Evolutionary conservation across 176 grass and related monocot species (phyloP), one percentile per base, ranked within the genome.

Genomic region (Aegilops tauschii): DNA sequence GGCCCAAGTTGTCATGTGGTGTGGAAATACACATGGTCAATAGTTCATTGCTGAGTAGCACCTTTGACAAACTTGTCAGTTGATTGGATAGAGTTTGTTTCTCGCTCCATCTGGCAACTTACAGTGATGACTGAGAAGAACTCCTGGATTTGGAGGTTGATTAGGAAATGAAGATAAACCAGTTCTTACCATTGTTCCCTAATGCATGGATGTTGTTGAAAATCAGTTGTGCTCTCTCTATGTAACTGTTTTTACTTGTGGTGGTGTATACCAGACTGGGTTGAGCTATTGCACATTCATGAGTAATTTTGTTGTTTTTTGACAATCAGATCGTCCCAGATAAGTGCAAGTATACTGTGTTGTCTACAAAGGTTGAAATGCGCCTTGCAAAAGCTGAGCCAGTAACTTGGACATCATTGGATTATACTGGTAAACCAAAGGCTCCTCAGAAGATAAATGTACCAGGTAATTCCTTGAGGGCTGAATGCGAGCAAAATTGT

Each of bases 321-420:
- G 71, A 36, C 49, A 40, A 82, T 52, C 83, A 97, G 95, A 93
- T 97, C 49, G 67, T 93, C 84, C 92, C 90, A 84, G 95, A 93
- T 37, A 97, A 91, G 52, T 88, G 88, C 73, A 97, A 92, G 59
- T 97, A 91, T 76, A 64, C 25, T 49, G 92, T 97, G 13, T 78
- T 95, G 28, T 81, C 86, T 56, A 86, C 95, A 65, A 97, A 95
- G 86, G 90, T 97, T 5, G 95, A 97, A 74, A 89, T 97, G 42
- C 89, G 89, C 20, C 89, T 97, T 3, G 64, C 82, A 81, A 95
- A 97, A 87, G 88, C 90, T 36, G 92, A 97, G 78, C 67, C 62
- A n/a, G 63, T 97, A 70, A 69, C 74, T 47, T 97, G 95, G 95
- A 89, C 88, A 30, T 88, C 95, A 61, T 47, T 97, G 37, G 92